Percentiles rank a stretch among this genome's conserved stretches.
These are phyloP conservation scores for Phytophthora hybrid DNA, from an alignment of 352 stramenopile species.

Conservation along the genomic window DNA sequence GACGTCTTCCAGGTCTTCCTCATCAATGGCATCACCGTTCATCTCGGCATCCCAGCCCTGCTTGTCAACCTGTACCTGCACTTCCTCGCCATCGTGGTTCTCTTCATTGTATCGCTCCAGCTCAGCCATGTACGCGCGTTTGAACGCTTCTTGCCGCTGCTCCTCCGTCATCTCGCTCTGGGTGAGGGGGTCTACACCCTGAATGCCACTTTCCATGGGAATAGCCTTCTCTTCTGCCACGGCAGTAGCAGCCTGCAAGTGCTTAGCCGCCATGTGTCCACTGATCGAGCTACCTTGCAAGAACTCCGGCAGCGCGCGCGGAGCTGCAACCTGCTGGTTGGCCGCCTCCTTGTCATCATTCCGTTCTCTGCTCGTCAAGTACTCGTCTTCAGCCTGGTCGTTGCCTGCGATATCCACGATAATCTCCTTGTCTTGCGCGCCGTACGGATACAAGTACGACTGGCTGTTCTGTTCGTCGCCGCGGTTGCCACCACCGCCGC, in stretches of 20 bases:
- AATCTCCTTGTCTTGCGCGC: slow-evolving; percentile 84
- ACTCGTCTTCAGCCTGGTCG: slow-evolving; percentile 81
- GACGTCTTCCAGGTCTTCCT: slow-evolving; percentile 81
- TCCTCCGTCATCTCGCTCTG: slow-evolving; percentile 86
- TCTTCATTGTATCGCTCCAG: slow-evolving; percentile 89
- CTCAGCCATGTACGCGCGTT: slow-evolving; percentile 84
- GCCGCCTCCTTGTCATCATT: slow-evolving; percentile 75
- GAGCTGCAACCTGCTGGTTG: slow-evolving; percentile 63
- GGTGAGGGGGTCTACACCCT: slow-evolving; percentile 62
- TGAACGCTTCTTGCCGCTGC: slow-evolving; percentile 83
- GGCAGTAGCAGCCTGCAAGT: slow-evolving; percentile 55
- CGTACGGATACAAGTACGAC: slow-evolving; percentile 88
- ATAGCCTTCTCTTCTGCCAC: slow-evolving; percentile 46
- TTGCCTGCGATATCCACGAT: slow-evolving; percentile 87
- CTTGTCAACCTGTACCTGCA: slow-evolving; percentile 84
- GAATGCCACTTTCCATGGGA: slow-evolving; percentile 46
- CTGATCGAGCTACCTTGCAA: slow-evolving; percentile 88
- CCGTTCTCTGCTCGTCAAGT: slow-evolving; percentile 75
- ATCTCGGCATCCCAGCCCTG: slow-evolving; percentile 89
- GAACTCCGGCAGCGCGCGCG: slow-evolving; percentile 79
- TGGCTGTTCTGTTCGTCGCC: slow-evolving; percentile 71
- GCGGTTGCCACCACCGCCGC: slow-evolving; percentile 40
- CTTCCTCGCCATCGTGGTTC: slow-evolving; percentile 77
- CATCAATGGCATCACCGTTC: slow-evolving; percentile 74
- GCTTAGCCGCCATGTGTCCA: slow-evolving; percentile 86